Percentiles rank a stretch among this genome's conserved stretches.
phyloP scores from a whole-genome alignment of 2,329 filamentous ascomycete genomes.

The Alternaria postmessia region DNA sequence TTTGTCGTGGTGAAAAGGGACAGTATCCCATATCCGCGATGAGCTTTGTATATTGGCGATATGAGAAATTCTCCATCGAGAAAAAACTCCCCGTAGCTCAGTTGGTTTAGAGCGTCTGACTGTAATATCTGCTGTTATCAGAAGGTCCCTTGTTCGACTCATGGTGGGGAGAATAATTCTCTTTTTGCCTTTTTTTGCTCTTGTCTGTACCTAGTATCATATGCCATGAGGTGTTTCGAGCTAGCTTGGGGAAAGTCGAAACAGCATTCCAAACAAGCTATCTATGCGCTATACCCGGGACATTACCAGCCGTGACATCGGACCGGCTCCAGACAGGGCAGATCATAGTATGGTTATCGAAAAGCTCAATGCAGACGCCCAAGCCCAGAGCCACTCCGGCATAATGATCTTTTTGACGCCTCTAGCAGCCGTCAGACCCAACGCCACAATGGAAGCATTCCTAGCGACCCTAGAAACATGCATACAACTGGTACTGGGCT shows the following conservation, averaged over 20 bases:
- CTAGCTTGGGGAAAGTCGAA: neutral
- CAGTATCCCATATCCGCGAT: too few species aligned
- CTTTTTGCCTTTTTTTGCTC: slow-evolving; percentile 12
- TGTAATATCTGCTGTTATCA: slow-evolving; percentile 47
- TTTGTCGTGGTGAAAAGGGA: too few species aligned
- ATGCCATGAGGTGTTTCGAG: neutral
- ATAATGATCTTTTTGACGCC: neutral
- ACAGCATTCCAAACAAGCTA: neutral
- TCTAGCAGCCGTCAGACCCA: neutral
- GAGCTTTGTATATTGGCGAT: rapidly evolving
- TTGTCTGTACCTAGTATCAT: neutral
- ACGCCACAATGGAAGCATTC: neutral
- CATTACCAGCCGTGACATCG: neutral
- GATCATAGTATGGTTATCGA: neutral
- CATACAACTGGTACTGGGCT: neutral
- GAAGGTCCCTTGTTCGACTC: slow-evolving; percentile 46
- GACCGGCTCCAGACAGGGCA: neutral
- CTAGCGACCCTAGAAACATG: neutral
- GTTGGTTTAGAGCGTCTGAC: slow-evolving; percentile 51
- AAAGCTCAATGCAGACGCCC: neutral
- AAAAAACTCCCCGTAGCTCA: slow-evolving; percentile 37
- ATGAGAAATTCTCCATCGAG: slow-evolving; percentile 1
- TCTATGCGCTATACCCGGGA: neutral
- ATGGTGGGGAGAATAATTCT: slow-evolving; percentile 41
- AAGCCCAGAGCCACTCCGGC: neutral